A percentile compares a stretch with the other conserved stretches of the same genome.
phyloP scores from a whole-genome alignment of 2,329 filamentous ascomycete species.

The Fonsecaea multimorphosa region DNA sequence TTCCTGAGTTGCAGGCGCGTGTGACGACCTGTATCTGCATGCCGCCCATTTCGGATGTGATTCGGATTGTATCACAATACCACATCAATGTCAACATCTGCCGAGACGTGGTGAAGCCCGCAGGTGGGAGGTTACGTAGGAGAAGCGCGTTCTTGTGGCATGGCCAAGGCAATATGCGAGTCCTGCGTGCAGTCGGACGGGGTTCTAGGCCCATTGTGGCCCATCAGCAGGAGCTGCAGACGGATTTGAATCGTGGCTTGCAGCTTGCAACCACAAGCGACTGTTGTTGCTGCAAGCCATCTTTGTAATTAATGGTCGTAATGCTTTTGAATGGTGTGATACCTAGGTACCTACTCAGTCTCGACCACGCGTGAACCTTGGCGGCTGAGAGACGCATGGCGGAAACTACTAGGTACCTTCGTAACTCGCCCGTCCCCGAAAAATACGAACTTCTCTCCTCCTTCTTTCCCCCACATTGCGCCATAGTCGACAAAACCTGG shows the following conservation, averaged over 20 bases:
- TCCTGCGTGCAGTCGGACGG: background rate
- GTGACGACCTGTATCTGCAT: background rate
- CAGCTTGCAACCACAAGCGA: background rate
- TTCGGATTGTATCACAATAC: background rate
- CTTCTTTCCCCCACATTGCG: background rate
- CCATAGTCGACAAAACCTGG: background rate
- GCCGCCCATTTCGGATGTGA: background rate
- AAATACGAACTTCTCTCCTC: background rate
- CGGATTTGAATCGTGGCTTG: constrained; percentile 1
- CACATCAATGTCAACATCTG: background rate
- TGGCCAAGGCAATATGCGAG: background rate
- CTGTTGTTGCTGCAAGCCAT: background rate
- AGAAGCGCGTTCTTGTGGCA: background rate
- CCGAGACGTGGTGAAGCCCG: background rate
- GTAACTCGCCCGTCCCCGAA: no score
- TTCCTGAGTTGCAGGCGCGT: background rate
- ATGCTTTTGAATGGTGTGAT: background rate
- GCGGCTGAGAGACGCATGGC: background rate
- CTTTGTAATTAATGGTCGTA: no score
- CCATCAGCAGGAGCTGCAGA: background rate
- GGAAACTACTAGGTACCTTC: no score
- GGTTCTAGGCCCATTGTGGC: background rate
- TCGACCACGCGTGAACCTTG: background rate
- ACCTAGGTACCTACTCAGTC: no score
- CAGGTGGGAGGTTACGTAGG: background rate